phyloP scores from a whole-genome alignment of 2,329 filamentous ascomycete species.

The Fusarium temperatum region DNA sequence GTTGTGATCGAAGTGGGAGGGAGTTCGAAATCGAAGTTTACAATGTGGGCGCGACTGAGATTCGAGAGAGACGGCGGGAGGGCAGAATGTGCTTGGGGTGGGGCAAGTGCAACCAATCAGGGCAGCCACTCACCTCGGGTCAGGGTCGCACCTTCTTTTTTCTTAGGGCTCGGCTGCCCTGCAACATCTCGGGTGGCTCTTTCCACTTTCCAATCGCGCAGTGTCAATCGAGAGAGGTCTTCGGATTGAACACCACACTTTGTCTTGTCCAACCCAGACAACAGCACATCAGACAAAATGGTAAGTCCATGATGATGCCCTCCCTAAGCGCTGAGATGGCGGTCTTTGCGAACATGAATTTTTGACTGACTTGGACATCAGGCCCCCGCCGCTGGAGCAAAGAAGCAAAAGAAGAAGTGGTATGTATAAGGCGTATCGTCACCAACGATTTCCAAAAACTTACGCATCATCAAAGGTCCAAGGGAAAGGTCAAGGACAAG shows the following conservation, averaged over 20 bases:
- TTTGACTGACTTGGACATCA: slow-evolving; percentile 41
- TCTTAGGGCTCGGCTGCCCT: slow-evolving; percentile 31
- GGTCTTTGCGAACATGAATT: slow-evolving; percentile 16
- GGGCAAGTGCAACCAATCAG: neutral
- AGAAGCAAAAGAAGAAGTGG: slow-evolving; percentile 64
- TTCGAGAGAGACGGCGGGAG: slow-evolving; percentile 5
- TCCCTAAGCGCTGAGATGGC: neutral
- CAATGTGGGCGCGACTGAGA: slow-evolving; percentile 19
- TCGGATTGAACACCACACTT: slow-evolving; percentile 39
- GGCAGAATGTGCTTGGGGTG: slow-evolving; percentile 11
- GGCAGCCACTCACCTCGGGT: neutral
- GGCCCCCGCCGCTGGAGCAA: slow-evolving; percentile 58
- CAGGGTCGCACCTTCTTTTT: slow-evolving; percentile 14
- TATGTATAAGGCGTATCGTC: slow-evolving; percentile 34
- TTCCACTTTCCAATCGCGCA: slow-evolving; percentile 14
- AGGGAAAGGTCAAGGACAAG: slow-evolving; percentile 97
- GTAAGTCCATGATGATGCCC: slow-evolving; percentile 44
- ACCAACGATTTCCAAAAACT: slow-evolving; percentile 29
- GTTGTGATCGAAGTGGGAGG: slow-evolving; percentile 46
- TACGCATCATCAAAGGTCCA: slow-evolving; percentile 45
- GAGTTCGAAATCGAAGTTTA: slow-evolving; percentile 42
- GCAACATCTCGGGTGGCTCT: slow-evolving; percentile 47
- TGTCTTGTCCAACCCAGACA: slow-evolving; percentile 49
- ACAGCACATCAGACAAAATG: slow-evolving; percentile 57
- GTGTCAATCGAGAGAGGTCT: slow-evolving; percentile 14